These are phyloP conservation scores for Takashimella tepidaria DNA, from an alignment of 1,284 basidiomycete species.

Conservation along the genomic window DNA sequence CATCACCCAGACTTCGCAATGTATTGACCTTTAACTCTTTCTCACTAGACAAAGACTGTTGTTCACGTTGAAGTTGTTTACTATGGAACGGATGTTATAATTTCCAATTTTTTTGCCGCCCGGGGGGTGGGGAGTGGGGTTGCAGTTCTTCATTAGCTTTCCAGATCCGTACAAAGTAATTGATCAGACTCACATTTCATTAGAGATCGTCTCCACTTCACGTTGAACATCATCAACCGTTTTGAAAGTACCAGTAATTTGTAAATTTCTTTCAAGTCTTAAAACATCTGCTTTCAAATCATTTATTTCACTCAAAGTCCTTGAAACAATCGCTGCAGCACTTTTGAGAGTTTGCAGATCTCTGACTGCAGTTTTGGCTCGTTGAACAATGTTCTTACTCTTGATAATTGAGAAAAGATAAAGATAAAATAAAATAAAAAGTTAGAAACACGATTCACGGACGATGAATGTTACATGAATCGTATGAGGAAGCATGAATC, in stretches of 20 bases:
- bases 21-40: conserved; percentile 61
- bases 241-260: conserved; percentile 66
- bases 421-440: neutral
- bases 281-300: conserved; percentile 61
- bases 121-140: too few species aligned
- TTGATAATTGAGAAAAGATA: too few species aligned
- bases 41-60: conserved; percentile 57
- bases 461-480: too few species aligned
- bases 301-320: conserved; percentile 62
- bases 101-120: too few species aligned
- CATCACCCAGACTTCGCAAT: conserved; percentile 51
- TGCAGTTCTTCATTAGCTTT: neutral
- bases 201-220: conserved; percentile 61
- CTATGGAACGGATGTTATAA: conserved; percentile 51
- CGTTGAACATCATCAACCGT: conserved; percentile 78
- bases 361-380: conserved; percentile 47
- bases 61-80: conserved; percentile 65
- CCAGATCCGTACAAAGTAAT: neutral
- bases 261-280: conserved; percentile 65
- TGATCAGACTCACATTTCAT: conserved; percentile 58
- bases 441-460: neutral
- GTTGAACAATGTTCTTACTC: conserved; percentile 34
- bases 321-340: conserved; percentile 59
- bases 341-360: conserved; percentile 64
- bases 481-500: too few species aligned